Evolutionary conservation across 1,284 basidiomycete species (phyloP).

Genomic region (Sporisorium exsertum): DNA sequence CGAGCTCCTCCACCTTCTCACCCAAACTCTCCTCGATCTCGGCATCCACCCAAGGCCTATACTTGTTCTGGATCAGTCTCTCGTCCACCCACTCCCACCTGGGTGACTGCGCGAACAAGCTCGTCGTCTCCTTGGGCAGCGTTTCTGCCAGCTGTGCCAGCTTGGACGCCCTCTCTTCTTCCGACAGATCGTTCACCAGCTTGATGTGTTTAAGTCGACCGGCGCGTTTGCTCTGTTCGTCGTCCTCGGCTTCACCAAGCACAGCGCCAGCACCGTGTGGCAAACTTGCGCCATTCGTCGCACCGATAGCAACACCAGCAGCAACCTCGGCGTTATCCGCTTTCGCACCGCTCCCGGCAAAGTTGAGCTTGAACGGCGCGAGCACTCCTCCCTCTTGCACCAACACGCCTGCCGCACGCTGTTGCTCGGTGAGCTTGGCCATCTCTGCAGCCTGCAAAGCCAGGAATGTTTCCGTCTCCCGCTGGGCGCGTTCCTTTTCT

Average conservation of each 20-base stretch:
- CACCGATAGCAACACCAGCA: conserved; percentile 1
- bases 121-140: conserved; percentile 23
- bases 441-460: conserved; percentile 63
- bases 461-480: conserved; percentile 62
- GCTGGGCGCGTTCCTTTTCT: conserved; percentile 43
- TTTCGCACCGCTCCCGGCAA: conserved; percentile 15
- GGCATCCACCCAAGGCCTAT: conserved; percentile 44
- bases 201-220: conserved; percentile 55
- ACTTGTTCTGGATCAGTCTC: conserved; percentile 39
- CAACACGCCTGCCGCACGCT: conserved; percentile 59
- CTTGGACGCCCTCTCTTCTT: conserved; percentile 26
- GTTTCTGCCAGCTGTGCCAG: conserved; percentile 13
- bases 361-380: conserved; percentile 62
- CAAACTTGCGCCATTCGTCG: neutral
- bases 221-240: conserved; percentile 37
- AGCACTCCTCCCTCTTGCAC: conserved; percentile 45
- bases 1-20: conserved; percentile 61
- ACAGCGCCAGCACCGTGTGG: conserved; percentile 15
- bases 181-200: conserved; percentile 39
- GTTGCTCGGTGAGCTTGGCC: conserved; percentile 55
- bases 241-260: conserved; percentile 57
- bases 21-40: conserved; percentile 62
- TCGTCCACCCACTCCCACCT: conserved; percentile 59
- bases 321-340: conserved; percentile 4
- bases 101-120: conserved; percentile 40